phyloP scores from a whole-genome alignment of 148 eudicot species.

The Vaccinium corymbosum region DNA sequence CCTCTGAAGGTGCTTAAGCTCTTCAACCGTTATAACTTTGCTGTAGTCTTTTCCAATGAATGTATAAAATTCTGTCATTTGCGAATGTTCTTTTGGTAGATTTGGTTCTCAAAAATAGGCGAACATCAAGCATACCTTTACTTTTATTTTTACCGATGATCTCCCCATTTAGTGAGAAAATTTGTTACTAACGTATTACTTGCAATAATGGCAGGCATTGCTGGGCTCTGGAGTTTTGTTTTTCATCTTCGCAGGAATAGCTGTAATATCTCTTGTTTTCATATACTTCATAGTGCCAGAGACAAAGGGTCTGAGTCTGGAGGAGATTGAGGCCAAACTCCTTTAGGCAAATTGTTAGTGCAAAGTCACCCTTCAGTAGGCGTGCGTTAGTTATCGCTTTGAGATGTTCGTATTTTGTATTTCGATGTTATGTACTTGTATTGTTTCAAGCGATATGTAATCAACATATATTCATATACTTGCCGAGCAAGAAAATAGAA shows the following conservation, averaged over 20 bases:
- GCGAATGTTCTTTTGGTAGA: not conserved
- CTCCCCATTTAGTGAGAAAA: not conserved
- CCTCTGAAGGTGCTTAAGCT: constrained; percentile 64
- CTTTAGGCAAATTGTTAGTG: constrained; percentile 20
- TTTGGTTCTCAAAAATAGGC: not conserved
- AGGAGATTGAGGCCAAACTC: constrained; percentile 88
- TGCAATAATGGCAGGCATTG: constrained; percentile 55
- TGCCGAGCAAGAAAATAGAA: too few species aligned
- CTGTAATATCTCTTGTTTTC: constrained; percentile 65
- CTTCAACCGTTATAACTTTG: not conserved
- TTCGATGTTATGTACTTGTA: not conserved
- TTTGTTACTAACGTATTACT: not conserved
- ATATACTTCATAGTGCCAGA: constrained; percentile 80
- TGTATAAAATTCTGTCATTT: not conserved
- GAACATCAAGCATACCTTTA: not conserved
- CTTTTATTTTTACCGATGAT: not conserved
- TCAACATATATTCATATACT: not conserved
- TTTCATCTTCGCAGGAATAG: constrained; percentile 75
- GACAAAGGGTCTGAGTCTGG: constrained; percentile 84
- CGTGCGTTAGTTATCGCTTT: too few species aligned
- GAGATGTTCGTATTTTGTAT: not conserved
- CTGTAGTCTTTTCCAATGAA: not conserved
- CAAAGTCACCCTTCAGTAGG: not conserved
- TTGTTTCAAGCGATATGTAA: not conserved
- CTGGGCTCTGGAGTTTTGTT: constrained; percentile 83